Conservation (phyloP, 2,329 filamentous ascomycete species). For the Hymenoscyphus linearis region DNA sequence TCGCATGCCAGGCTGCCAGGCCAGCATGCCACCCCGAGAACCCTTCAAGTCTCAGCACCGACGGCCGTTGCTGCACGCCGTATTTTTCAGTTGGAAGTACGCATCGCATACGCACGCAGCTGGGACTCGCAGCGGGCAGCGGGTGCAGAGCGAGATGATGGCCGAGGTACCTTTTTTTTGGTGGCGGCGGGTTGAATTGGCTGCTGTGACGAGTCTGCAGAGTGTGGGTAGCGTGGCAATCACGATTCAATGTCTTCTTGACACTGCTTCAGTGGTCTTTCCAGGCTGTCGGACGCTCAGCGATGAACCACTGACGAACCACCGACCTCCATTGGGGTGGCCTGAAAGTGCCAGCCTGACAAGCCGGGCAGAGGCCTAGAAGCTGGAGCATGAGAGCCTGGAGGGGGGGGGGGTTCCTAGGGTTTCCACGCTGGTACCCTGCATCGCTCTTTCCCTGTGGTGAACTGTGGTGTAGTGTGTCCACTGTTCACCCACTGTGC, state of each 20-base stretch:
- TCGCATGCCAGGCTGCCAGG: not conserved
- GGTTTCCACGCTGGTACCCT: not conserved
- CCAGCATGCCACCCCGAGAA: not conserved
- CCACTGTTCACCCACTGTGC: not conserved
- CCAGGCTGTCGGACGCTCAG: not conserved
- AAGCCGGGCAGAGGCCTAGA: too few relatives aligned
- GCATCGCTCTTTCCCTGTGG: not conserved
- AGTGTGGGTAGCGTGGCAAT: not conserved
- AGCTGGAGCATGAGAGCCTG: too few relatives aligned
- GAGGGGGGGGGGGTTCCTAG: not conserved
- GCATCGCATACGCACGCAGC: too few relatives aligned
- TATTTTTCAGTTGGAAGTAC: too few relatives aligned
- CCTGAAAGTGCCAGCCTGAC: not conserved
- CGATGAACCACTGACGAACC: not conserved
- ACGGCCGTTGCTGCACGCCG: not conserved
- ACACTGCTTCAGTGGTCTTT: not conserved
- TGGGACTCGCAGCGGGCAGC: too few relatives aligned
- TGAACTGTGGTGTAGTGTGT: not conserved
- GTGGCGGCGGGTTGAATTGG: too few relatives aligned
- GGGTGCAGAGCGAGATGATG: too few relatives aligned
- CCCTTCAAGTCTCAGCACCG: not conserved
- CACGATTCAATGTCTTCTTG: not conserved
- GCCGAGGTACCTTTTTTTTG: too few relatives aligned
- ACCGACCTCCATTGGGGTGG: not conserved
- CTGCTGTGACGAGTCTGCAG: not conserved